A percentile compares a stretch with the other conserved stretches of the same genome.
These are phyloP conservation scores for Peniophora sp. DNA, from an alignment of 1,284 basidiomycete species.

Conservation along the genomic window DNA sequence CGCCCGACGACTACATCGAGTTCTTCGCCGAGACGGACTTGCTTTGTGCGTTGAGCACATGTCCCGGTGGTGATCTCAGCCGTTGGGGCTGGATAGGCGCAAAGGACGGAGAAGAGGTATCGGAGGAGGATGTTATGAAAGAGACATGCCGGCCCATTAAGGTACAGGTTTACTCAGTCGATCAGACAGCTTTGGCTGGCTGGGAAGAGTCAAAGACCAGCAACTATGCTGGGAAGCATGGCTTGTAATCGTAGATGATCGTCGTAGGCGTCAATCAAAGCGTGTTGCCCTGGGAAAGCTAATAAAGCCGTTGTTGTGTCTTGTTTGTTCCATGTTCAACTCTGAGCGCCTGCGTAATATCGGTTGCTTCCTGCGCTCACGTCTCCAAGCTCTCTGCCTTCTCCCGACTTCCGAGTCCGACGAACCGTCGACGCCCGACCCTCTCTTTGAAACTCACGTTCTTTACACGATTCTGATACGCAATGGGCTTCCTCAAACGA, in stretches of 20 bases:
- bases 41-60: constrained; percentile 5
- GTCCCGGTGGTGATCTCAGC: constrained; percentile 8
- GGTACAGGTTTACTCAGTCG: constrained; percentile 4
- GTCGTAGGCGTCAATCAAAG: no score
- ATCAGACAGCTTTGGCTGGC: constrained; percentile 1
- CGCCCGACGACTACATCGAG: constrained; percentile 3
- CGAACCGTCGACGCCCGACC: background rate
- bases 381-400: no score
- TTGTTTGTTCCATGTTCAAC: no score
- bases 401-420: background rate
- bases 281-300: no score
- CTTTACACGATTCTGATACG: constrained; percentile 5
- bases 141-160: constrained; percentile 6
- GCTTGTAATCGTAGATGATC: background rate
- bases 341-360: no score
- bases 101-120: background rate
- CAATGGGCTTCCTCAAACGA: constrained; percentile 65
- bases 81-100: constrained; percentile 6
- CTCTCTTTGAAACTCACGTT: constrained; percentile 2
- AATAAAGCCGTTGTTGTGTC: no score
- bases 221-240: constrained; percentile 5
- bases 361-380: no score
- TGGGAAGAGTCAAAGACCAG: constrained; percentile 2
- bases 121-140: constrained; percentile 5
- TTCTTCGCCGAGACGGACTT: constrained; percentile 9